Evolutionary conservation across 2,329 filamentous ascomycete genomes (phyloP).

Genomic region (Berkeleyomyces rouxiae): DNA sequence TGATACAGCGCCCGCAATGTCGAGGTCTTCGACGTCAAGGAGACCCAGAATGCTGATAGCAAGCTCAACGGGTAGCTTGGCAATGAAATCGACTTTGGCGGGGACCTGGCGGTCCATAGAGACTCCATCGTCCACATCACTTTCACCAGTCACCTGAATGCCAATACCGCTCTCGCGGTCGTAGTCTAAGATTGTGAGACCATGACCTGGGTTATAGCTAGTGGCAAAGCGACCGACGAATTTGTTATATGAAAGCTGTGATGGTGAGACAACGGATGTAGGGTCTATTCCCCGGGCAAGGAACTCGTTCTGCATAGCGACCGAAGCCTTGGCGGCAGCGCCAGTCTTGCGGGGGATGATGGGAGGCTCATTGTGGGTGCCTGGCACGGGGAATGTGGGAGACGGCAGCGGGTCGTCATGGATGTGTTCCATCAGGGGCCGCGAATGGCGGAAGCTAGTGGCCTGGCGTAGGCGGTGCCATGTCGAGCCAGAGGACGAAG

Average conservation of each 20-base stretch:
- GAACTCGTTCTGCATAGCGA: slow-evolving; percentile 40
- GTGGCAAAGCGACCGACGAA: background rate
- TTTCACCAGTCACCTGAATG: slow-evolving; percentile 34
- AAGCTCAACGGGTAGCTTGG: slow-evolving; percentile 38
- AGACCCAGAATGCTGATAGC: slow-evolving; percentile 41
- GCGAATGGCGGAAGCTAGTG: slow-evolving; percentile 32
- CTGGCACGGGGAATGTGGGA: slow-evolving; percentile 26
- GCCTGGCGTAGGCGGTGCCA: slow-evolving; percentile 37
- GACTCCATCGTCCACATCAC: slow-evolving; percentile 23
- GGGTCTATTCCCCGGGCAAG: slow-evolving; percentile 2
- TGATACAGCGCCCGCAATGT: slow-evolving; percentile 33
- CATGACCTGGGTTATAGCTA: slow-evolving; percentile 10
- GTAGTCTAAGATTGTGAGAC: slow-evolving; percentile 22
- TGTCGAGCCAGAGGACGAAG: background rate
- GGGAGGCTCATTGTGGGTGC: slow-evolving; percentile 36
- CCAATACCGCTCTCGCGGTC: slow-evolving; percentile 50
- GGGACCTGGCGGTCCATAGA: slow-evolving; percentile 10
- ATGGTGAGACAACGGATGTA: background rate
- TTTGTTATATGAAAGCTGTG: background rate
- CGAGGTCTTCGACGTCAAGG: slow-evolving; percentile 36
- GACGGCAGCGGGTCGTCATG: slow-evolving; percentile 15
- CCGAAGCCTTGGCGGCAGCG: slow-evolving; percentile 44
- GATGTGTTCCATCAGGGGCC: slow-evolving; percentile 22
- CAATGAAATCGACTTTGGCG: slow-evolving; percentile 33
- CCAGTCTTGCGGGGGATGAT: slow-evolving; percentile 43